These are phyloP conservation scores for Pseudogymnoascus destructans DNA, from an alignment of 2,329 filamentous ascomycete genomes.

Conservation along the genomic window DNA sequence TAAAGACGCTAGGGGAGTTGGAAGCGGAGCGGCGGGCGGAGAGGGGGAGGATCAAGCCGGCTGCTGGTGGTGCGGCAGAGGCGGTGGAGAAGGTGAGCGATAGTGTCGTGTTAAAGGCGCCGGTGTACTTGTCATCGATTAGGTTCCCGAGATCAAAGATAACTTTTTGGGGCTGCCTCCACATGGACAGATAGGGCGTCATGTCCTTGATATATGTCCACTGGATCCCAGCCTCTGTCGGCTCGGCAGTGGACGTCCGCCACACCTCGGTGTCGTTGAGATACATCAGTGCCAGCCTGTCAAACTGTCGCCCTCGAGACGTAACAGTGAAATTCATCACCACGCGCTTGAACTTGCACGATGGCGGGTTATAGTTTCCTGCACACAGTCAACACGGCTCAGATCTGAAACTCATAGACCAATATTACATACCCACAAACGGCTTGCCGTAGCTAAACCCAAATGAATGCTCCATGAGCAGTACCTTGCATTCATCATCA, in stretches of 20 bases:
- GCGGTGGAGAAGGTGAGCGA: constrained; percentile 58
- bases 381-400: constrained; percentile 4
- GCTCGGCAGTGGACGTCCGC: constrained; percentile 71
- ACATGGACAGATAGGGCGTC: constrained; percentile 55
- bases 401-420: constrained; percentile 10
- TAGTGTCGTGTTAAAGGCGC: constrained; percentile 58
- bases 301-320: constrained; percentile 60
- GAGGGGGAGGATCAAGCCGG: constrained; percentile 55
- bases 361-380: constrained; percentile 54
- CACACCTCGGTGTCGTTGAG: constrained; percentile 70
- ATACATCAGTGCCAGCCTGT: constrained; percentile 64
- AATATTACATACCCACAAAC: constrained; percentile 47
- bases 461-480: constrained; percentile 61
- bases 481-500: constrained; percentile 34
- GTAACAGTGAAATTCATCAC: constrained; percentile 64
- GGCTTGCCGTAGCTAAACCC: constrained; percentile 60
- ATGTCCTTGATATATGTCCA: constrained; percentile 74
- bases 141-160: constrained; percentile 73
- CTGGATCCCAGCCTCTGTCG: constrained; percentile 53
- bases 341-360: constrained; percentile 59
- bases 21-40: constrained; percentile 39
- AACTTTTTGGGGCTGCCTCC: constrained; percentile 55
- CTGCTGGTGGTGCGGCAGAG: constrained; percentile 33
- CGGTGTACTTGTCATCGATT: constrained; percentile 59
- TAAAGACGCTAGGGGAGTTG: constrained; percentile 52